Base-by-base conservation (phyloP, 352 stramenopile species). In the Phytophthora pseudosyringae region DNA sequence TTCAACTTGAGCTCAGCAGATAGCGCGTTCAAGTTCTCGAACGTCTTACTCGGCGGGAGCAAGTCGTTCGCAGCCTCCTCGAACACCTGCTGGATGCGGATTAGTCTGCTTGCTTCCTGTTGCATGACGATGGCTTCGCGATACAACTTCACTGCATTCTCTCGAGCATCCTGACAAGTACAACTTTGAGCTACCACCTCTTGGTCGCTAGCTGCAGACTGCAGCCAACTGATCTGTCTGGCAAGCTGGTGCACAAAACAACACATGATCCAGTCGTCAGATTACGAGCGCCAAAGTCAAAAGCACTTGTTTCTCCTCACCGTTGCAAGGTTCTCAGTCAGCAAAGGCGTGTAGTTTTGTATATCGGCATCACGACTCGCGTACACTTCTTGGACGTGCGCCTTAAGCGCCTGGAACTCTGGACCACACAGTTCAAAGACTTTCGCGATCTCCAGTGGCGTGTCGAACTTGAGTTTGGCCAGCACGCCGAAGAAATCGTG, bases 1-100 rank as follows among this genome's bases (percentile, higher is more conserved):
- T 88, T 91, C 6, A 87, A 45, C 44, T 76, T 78, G 1, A 91
- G 33, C n/a, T 86, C 64, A 5, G 25, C 55, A 1, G 78, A 70
- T 6, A 89, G 46, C 1, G 18, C 28, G 5, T 73, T 39, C 5
- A 91, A 67, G 11, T 78, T 68, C 0, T 52, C 49, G 35, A 89
- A 90, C 4, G 64, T 73, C 45, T 84, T 73, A 3, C 56, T 50
- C 0, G 64, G 65, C 3, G 61, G 63, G n/a, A 67, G 47, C 4
- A 65, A 36, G 10, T 73, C 69, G 16, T 60, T 78, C 0, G 75
- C 67, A 26, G 75, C 65, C 9, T 85, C 75, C 4, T 53, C 60
- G 49, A 90, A 75, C 0, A 88, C 66, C 10, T 67, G 41, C 49
- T 88, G 78, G 15, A 80, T 66, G 29, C 61, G 76, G 0, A 73